A percentile compares a stretch with the other conserved stretches of the same genome.
These are phyloP conservation scores for Hansenula sp. DNA, from an alignment of 1,139 yeast genomes.

Conservation along the genomic window DNA sequence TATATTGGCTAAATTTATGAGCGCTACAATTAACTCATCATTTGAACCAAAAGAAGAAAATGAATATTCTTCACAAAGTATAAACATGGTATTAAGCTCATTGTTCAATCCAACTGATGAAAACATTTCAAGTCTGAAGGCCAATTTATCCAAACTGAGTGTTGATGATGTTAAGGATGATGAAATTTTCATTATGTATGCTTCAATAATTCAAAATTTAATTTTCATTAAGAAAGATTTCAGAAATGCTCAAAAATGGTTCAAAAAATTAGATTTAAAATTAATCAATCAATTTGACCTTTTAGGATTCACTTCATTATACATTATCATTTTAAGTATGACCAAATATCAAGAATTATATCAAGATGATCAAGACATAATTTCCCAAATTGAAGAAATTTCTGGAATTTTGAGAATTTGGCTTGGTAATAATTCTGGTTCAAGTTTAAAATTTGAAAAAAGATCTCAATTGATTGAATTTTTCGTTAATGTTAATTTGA, in stretches of 20 bases:
- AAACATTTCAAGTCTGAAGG: slow-evolving; percentile 15
- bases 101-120: slow-evolving; percentile 24
- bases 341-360: slow-evolving; percentile 14
- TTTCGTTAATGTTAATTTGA: slow-evolving; percentile 27
- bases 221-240: slow-evolving; percentile 21
- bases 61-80: slow-evolving; percentile 10
- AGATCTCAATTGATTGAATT: slow-evolving; percentile 28
- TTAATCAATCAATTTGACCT: slow-evolving; percentile 17
- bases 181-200: slow-evolving; percentile 24
- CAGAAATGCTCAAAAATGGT: slow-evolving; percentile 21
- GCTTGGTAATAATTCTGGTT: slow-evolving; percentile 27
- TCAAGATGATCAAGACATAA: slow-evolving; percentile 14
- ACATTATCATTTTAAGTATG: slow-evolving; percentile 19
- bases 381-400: slow-evolving; percentile 23
- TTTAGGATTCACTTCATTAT: slow-evolving; percentile 27
- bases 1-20: slow-evolving; percentile 16
- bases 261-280: slow-evolving; percentile 20
- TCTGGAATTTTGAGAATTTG: slow-evolving; percentile 28
- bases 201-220: slow-evolving; percentile 26
- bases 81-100: slow-evolving; percentile 20
- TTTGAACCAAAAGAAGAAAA: slow-evolving; percentile 13
- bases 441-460: slow-evolving; percentile 23
- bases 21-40: slow-evolving; percentile 13
- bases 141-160: slow-evolving; percentile 15
- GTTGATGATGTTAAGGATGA: slow-evolving; percentile 18